Base-by-base conservation (phyloP, 768 basidiomycete genomes). In the Guyanaporus albipodus region DNA sequence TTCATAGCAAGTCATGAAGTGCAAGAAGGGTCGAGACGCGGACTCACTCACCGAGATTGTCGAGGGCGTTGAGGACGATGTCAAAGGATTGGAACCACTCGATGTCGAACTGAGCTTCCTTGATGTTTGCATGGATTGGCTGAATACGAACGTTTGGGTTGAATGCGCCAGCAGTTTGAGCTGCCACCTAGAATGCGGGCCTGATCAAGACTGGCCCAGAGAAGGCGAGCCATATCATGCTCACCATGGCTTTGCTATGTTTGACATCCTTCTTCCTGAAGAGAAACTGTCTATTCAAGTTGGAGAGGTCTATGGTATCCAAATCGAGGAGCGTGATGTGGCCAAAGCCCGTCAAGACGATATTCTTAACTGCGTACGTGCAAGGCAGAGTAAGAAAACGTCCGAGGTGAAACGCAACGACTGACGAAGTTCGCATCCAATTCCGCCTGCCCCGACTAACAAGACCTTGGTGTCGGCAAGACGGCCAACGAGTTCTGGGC, bases 221-320 rank as follows among this genome's bases (percentile, higher is more conserved):
- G 18, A 15, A 37, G 14, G 0, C n/a, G n/a, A 4, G 14, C 2
- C 2, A 4, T 2, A 9, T 11, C 28, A 15, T 2, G 38, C 81
- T 34, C 49, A 91, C 93, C 69, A 94, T 61, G 2, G 95, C 89
- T 71, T 99, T 99, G 58, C 93, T 87, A 60, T 96, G 89, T 62
- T 96, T 96, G 45, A 99, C 87, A 59, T 98, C 93, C 61, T 95
- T 95, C 70, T 97, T 98, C 52, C 80, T 79, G 71, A 99, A 99
- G 32, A 99, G 73, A 66, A 98, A 99, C 59, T 98, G 95, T 18
- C 95, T 80, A 61, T 99, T 99, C 42, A 98, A 73, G 64, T 99
- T 99, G 39, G 92, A 95, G 34, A 99, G 75, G 74, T 99, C 95
- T 65, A 99, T 99, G 17, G 95, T 99, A 69, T 99, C 95, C 53